These are phyloP conservation scores for Trametes meyenii DNA, from an alignment of 768 basidiomycete species.

Conservation along the genomic window DNA sequence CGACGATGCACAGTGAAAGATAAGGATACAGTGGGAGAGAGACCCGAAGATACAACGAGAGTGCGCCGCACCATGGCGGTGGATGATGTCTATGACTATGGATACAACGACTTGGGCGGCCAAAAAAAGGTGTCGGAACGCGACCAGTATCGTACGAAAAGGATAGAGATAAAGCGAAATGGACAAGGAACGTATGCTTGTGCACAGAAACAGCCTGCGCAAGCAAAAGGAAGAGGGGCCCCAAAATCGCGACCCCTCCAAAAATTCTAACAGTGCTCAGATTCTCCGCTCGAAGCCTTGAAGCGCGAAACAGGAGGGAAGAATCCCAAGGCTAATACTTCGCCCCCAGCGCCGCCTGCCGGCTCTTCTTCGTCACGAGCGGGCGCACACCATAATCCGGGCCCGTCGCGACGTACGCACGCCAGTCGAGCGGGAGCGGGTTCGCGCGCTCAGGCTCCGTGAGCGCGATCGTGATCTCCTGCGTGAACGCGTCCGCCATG, in stretches of 20 bases:
- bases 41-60: background rate
- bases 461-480: conserved; percentile 18
- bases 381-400: conserved; percentile 13
- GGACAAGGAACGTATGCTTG: background rate
- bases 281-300: background rate
- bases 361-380: conserved; percentile 15
- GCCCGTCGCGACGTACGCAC: conserved; percentile 6
- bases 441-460: conserved; percentile 18
- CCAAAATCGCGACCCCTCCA: background rate
- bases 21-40: background rate
- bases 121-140: background rate
- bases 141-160: background rate
- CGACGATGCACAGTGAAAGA: background rate
- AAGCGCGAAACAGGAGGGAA: too few species aligned
- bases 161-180: background rate
- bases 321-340: background rate
- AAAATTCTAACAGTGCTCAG: too few species aligned
- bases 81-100: background rate
- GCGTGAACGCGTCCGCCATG: conserved; percentile 12
- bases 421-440: conserved; percentile 20
- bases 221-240: background rate
- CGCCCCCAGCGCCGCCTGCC: background rate
- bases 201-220: background rate
- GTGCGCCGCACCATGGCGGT: conserved; percentile 3
- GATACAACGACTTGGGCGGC: conserved; percentile 11